Percentiles rank a stretch among this genome's conserved stretches.
These are phyloP conservation scores for Favolaschia claudopus DNA, from an alignment of 768 basidiomycete species.

Conservation along the genomic window DNA sequence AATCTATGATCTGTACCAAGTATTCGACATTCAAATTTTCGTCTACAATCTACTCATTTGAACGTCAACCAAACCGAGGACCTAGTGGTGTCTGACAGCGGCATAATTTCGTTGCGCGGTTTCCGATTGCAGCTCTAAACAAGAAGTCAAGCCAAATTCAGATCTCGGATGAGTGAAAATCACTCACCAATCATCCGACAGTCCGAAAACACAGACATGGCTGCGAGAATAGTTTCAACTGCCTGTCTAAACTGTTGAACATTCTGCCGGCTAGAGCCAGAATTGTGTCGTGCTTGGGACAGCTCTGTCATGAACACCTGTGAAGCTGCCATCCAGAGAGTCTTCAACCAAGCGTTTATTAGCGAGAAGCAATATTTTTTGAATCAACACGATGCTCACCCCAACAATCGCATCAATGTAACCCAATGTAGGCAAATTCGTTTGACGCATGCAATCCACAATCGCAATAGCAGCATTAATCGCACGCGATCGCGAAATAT, in stretches of 20 bases:
- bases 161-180: not conserved
- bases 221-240: slow-evolving; percentile 7
- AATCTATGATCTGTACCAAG: no score
- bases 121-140: slow-evolving; percentile 12
- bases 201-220: slow-evolving; percentile 17
- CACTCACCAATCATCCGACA: slow-evolving; percentile 17
- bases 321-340: slow-evolving; percentile 18
- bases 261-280: not conserved
- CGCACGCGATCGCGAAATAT: slow-evolving; percentile 4
- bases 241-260: not conserved
- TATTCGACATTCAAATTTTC: no score
- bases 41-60: no score
- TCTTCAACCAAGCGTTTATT: not conserved
- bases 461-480: slow-evolving; percentile 12
- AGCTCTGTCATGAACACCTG: slow-evolving; percentile 17
- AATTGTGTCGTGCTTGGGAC: not conserved
- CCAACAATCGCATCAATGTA: slow-evolving; percentile 28
- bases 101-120: slow-evolving; percentile 11
- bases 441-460: slow-evolving; percentile 9
- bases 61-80: no score
- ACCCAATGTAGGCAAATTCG: slow-evolving; percentile 12
- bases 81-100: not conserved
- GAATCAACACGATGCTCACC: slow-evolving; percentile 8
- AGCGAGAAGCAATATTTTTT: no score
- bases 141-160: not conserved